A percentile compares a stretch with the other conserved stretches of the same genome.
Conservation (phyloP, 495 filamentous ascomycete species). For the Penicillium cinerascens region DNA sequence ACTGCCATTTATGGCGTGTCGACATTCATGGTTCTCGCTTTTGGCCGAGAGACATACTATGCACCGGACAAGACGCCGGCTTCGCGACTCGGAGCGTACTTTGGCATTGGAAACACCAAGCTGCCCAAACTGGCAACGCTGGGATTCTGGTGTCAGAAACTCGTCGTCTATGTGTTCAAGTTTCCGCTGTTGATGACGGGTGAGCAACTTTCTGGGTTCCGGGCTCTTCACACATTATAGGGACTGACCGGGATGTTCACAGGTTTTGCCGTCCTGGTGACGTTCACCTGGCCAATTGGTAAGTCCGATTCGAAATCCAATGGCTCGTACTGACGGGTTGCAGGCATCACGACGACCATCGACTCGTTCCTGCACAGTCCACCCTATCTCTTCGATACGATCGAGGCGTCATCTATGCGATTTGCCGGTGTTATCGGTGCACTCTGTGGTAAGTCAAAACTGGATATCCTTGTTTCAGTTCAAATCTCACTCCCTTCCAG, state of each 20-base stretch:
- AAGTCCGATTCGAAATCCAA: background rate
- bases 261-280: slow-evolving; percentile 31
- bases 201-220: background rate
- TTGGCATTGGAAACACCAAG: slow-evolving; percentile 46
- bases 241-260: background rate
- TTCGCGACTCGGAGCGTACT: slow-evolving; percentile 37
- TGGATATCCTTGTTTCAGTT: background rate
- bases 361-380: slow-evolving; percentile 36
- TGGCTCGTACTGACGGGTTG: background rate
- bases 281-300: slow-evolving; percentile 41
- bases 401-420: slow-evolving; percentile 36
- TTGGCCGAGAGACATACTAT: slow-evolving; percentile 50
- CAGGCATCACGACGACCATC: slow-evolving; percentile 39
- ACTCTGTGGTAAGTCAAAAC: slow-evolving; percentile 22
- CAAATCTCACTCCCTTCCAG: slow-evolving; percentile 10
- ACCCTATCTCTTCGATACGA: slow-evolving; percentile 35
- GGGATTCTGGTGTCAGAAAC: slow-evolving; percentile 16
- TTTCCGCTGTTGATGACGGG: slow-evolving; percentile 32
- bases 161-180: slow-evolving; percentile 35
- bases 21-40: slow-evolving; percentile 38
- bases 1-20: slow-evolving; percentile 45
- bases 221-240: background rate
- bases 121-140: slow-evolving; percentile 24
- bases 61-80: slow-evolving; percentile 14
- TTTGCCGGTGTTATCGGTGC: slow-evolving; percentile 38